Percentiles rank a stretch among this genome's conserved stretches.
Conservation (phyloP, 768 basidiomycete genomes). For the Rhodotorula babjevae region DNA sequence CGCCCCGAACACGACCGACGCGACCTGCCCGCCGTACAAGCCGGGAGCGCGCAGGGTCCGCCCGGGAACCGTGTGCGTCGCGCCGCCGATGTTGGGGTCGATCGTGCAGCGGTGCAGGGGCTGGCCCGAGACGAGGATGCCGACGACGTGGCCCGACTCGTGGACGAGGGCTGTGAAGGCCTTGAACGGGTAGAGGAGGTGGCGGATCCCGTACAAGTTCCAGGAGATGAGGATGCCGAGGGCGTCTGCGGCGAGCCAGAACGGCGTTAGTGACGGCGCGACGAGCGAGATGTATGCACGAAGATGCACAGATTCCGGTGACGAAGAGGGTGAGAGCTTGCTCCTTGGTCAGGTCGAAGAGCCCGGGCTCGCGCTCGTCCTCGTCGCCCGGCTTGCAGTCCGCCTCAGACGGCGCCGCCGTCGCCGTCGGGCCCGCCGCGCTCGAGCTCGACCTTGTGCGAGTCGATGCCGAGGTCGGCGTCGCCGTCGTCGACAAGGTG, state of each 20-base stretch:
- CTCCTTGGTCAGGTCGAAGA: constrained; percentile 6
- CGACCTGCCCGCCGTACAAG: constrained; percentile 5
- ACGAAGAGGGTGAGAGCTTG: constrained; percentile 1
- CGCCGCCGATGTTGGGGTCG: constrained; percentile 22
- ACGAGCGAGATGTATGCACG: not conserved
- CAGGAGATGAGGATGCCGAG: constrained; percentile 14
- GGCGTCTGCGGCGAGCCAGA: not conserved
- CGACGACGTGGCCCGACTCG: constrained; percentile 17
- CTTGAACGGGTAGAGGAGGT: constrained; percentile 10
- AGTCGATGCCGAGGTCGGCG: not conserved
- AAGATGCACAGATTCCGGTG: constrained; percentile 6
- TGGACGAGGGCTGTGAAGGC: constrained; percentile 3
- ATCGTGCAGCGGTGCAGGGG: constrained; percentile 5
- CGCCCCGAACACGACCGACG: constrained; percentile 1
- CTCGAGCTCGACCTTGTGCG: not conserved
- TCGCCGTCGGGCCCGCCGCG: not conserved
- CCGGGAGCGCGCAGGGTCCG: not conserved
- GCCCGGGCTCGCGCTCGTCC: not conserved
- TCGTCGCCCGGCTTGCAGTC: not conserved
- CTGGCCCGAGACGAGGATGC: not conserved
- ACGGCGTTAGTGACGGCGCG: not conserved
- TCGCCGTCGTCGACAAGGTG: not conserved
- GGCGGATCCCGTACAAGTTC: constrained; percentile 15
- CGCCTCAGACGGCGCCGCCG: not conserved
- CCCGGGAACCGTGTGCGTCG: constrained; percentile 3